These are phyloP conservation scores for Ogataea ganodermae DNA, from an alignment of 805 yeast species.

Conservation along the genomic window DNA sequence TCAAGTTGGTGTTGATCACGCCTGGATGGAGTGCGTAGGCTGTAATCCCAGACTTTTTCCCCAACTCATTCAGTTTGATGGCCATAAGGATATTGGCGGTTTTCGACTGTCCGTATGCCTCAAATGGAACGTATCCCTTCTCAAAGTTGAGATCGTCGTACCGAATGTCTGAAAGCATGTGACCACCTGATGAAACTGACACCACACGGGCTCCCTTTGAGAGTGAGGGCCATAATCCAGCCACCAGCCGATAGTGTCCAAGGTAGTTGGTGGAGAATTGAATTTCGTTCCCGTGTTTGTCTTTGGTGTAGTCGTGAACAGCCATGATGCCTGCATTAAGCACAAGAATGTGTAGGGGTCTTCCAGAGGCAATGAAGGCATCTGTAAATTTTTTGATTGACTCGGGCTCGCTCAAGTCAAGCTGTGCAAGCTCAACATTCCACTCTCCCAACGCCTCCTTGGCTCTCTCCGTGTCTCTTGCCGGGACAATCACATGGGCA, in stretches of 20 bases:
- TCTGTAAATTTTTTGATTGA: neutral
- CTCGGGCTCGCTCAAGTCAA: slow-evolving; percentile 1
- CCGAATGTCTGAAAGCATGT: neutral
- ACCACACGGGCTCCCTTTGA: slow-evolving; percentile 7
- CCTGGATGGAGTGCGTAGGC: neutral
- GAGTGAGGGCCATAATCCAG: neutral
- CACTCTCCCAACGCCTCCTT: slow-evolving; percentile 1
- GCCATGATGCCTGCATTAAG: slow-evolving; percentile 8
- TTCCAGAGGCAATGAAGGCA: neutral
- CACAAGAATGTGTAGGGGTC: slow-evolving; percentile 6
- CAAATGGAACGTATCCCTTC: slow-evolving; percentile 1
- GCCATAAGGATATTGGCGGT: slow-evolving; percentile 9
- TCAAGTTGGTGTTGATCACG: neutral
- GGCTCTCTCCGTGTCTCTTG: neutral
- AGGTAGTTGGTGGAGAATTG: slow-evolving; percentile 9
- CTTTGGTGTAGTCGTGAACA: neutral
- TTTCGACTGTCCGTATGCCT: slow-evolving; percentile 9
- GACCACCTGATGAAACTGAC: slow-evolving; percentile 4
- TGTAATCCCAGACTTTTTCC: neutral
- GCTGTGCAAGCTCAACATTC: neutral
- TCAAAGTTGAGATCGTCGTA: slow-evolving; percentile 7
- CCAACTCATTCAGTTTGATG: neutral
- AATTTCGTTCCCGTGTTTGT: slow-evolving; percentile 5
- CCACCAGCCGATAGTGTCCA: slow-evolving; percentile 2
- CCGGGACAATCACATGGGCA: slow-evolving; percentile 5